A percentile compares a stretch with the other conserved stretches of the same genome.
Evolutionary conservation across 768 basidiomycete species (phyloP).

Genomic region (Tylopilus sp.): DNA sequence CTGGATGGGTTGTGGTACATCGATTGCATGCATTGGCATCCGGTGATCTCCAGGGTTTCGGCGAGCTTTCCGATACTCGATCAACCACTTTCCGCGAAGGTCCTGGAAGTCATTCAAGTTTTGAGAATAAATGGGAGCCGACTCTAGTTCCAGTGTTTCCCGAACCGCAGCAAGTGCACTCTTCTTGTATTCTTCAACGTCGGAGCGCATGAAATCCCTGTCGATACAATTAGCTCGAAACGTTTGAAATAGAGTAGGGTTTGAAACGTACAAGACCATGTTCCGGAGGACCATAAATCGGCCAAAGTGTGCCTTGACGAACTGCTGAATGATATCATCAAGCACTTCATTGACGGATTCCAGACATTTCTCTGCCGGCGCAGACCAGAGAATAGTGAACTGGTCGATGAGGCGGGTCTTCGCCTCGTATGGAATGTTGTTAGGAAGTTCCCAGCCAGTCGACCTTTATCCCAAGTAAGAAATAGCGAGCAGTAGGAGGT

Average conservation of each 20-base stretch:
- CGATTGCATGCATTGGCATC: too few species aligned
- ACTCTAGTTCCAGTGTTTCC: too few species aligned
- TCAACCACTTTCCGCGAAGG: too few species aligned
- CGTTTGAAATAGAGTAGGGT: too few species aligned
- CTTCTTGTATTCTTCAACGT: too few species aligned
- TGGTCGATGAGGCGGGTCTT: conserved; percentile 35
- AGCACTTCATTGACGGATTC: conserved; percentile 30
- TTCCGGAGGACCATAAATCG: conserved; percentile 36
- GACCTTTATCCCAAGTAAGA: conserved; percentile 28
- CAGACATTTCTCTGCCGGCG: conserved; percentile 36
- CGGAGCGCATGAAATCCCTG: conserved; percentile 24
- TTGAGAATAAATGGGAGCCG: too few species aligned
- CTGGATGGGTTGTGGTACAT: too few species aligned
- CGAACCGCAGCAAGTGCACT: too few species aligned
- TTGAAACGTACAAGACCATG: conserved; percentile 37
- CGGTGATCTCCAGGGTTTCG: too few species aligned
- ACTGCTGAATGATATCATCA: conserved; percentile 25
- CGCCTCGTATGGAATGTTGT: conserved; percentile 40
- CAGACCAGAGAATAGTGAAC: conserved; percentile 36
- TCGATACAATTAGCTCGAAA: too few species aligned
- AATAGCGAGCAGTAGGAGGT: not conserved
- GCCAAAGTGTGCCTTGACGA: conserved; percentile 37
- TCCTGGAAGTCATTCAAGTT: too few species aligned
- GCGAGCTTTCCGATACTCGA: too few species aligned
- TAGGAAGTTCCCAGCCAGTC: conserved; percentile 42